These are phyloP conservation scores for Hygrophila difformis DNA, from an alignment of 257 asterid species.

Conservation along the genomic window DNA sequence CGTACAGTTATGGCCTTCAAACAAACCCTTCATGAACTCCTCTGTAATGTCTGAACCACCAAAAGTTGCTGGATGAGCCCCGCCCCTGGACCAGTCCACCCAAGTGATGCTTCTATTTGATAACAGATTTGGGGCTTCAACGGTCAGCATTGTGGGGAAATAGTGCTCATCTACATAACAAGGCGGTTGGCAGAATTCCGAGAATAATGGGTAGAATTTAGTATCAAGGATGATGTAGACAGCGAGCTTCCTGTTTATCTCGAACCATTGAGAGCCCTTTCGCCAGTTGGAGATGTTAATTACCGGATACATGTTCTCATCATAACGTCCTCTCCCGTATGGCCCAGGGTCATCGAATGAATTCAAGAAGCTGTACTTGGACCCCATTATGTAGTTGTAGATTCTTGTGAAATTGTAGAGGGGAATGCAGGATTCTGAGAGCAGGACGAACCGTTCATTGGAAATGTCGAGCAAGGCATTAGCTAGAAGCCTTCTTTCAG, in stretches of 20 bases:
- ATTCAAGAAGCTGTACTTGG: slow-evolving; percentile 44
- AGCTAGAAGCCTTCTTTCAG: slow-evolving; percentile 53
- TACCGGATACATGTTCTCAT: slow-evolving; percentile 41
- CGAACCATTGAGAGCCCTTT: slow-evolving; percentile 70
- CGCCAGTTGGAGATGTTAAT: slow-evolving; percentile 54
- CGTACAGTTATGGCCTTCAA: slow-evolving; percentile 25
- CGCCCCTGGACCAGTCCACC: slow-evolving; percentile 76
- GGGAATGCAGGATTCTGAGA: slow-evolving; percentile 64
- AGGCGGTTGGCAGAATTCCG: slow-evolving; percentile 42
- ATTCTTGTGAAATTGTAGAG: slow-evolving; percentile 36
- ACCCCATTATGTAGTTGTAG: slow-evolving; percentile 33
- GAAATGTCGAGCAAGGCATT: slow-evolving; percentile 50
- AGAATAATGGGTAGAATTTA: slow-evolving; percentile 42
- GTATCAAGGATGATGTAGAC: slow-evolving; percentile 31
- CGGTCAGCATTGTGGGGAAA: slow-evolving; percentile 49
- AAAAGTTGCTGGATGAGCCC: slow-evolving; percentile 58
- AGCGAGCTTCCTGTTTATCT: slow-evolving; percentile 44
- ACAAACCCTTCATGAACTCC: slow-evolving; percentile 30
- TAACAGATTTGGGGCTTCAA: slow-evolving; percentile 24
- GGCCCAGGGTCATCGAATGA: slow-evolving; percentile 58
- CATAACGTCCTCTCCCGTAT: slow-evolving; percentile 61
- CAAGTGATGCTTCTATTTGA: slow-evolving; percentile 53
- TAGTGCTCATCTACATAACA: slow-evolving; percentile 69
- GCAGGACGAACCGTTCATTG: slow-evolving; percentile 45
- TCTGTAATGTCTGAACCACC: slow-evolving; percentile 38